Base-by-base conservation (phyloP, 371 early-diverging fungal species). In the Sanchytrium tribonematis region DNA sequence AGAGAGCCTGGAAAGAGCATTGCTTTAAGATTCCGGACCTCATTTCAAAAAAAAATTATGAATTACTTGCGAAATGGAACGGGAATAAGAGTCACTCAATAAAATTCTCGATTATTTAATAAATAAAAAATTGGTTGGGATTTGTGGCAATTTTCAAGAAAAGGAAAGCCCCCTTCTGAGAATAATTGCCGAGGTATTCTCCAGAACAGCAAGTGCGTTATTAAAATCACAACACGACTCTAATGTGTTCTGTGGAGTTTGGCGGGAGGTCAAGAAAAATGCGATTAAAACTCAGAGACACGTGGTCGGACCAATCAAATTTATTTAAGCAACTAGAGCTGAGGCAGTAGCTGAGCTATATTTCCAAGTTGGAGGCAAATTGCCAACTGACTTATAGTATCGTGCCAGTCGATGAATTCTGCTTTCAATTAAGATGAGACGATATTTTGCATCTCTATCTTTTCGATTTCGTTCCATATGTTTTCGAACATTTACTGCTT, bases 381-480 rank as follows among this genome's bases (percentile, higher is more conserved):
- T 87, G 75, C 96, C 96, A 76, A 86, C 83, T 77, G 88, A 90
- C 89, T 96, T 97, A 91, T 98, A 98, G 90, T 98, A 99, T 77
- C 98, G 91, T 75, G 93, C 88, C 74, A 98, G 88, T 85, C 99
- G 91, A 85, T 93, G 93, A 79, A 98, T 89, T 84, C 98, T 88
- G 73, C 97, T 94, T 82, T 98, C 98, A 74, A 93, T 87, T 69
- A 98, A 84, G 87, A 95, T 96, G 74, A 98, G 86, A 77, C 97
- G 92, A 88, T 94, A 98, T 89, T 98, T 98, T 82, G 93, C 85
- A 82, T 95, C 97, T 76, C 83, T 85, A 82, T 99, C 99, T 86
- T 98, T 98, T 83, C 94, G 90, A 89, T 93, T 88, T 76, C 89
- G 89, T 85, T 97, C 96, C 78, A 99, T 78, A 82, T 99, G 99